Base-by-base conservation (phyloP, 148 eudicot genomes). In the Cornus suecica region DNA sequence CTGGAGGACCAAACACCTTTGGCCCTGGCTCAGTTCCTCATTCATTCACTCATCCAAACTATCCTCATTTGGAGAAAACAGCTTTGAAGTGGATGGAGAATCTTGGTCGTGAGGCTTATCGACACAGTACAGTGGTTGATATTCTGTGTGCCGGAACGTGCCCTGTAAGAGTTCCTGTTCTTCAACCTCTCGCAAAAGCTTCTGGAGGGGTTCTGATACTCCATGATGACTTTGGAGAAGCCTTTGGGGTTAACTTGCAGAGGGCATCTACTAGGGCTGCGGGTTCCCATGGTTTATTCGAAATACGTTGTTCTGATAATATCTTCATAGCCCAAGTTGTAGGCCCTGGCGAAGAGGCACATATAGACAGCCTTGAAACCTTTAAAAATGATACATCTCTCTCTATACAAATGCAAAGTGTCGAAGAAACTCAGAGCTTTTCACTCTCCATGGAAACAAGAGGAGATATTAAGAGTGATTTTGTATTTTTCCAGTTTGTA, bases 161-260 rank as follows among this genome's bases (percentile, higher is more conserved):
- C 72, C 99, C 97, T 26, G 88, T 94, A 10, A 86, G 99, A 74
- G 89, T 89, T 78, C 92, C 96, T 75, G 77, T 94, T 78, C 76
- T 94, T 80, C 97, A 89, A 74, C 97, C 97, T 76, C 97, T 92
- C 65, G 86, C 92, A 20, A 88, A 85, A 82, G 85, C 96, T 76
- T 92, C 97, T 18, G 97, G 99, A 30, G 99, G 99, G 42, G 91
- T 88, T 69, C 76, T 94, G 76, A 81, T 94, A 72, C 90, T 89
- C 74, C 97, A 94, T 71, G 99, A 94, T 81, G 99, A 94, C 80
- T 94, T 94, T 74, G 99, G 97, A 24, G 99, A 94, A 85, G 99
- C 97, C 6, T 94, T 92, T 75, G 99, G 99, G 70, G 99, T 92
- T 76, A 94, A 94, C 76, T 77, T 94, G 89, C 99, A 92, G 81